phyloP scores from a whole-genome alignment of 495 filamentous ascomycete genomes.

The Trichocladium uniseriatum region DNA sequence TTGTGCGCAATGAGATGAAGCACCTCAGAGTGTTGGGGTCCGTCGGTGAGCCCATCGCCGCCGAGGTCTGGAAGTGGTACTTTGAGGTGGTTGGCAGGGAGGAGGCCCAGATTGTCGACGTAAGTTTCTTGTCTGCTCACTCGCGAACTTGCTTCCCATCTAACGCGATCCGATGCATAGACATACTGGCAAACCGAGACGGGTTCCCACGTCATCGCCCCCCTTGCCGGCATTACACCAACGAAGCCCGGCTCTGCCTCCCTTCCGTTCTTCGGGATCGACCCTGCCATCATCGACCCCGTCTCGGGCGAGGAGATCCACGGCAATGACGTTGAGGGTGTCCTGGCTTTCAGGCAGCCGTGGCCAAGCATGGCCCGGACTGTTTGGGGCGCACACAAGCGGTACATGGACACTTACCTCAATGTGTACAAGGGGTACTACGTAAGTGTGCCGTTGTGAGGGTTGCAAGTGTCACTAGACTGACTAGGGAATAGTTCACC shows the following conservation, averaged over 20 bases:
- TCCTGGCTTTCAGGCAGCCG: slow-evolving; percentile 93
- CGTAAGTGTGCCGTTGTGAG: slow-evolving; percentile 45
- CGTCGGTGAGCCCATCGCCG: slow-evolving; percentile 97
- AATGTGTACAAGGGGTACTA: slow-evolving; percentile 98
- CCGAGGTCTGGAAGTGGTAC: slow-evolving; percentile 99
- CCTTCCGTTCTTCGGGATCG: slow-evolving; percentile 93
- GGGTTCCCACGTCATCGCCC: slow-evolving; percentile 83
- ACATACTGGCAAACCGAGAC: slow-evolving; percentile 99
- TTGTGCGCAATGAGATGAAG: slow-evolving; percentile 83
- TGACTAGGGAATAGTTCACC: slow-evolving; percentile 64
- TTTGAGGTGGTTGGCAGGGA: slow-evolving; percentile 91
- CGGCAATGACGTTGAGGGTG: slow-evolving; percentile 96
- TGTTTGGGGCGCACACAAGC: slow-evolving; percentile 95
- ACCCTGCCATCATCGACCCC: slow-evolving; percentile 95
- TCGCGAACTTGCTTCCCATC: not conserved
- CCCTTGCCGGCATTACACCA: slow-evolving; percentile 64
- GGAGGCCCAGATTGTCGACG: slow-evolving; percentile 88
- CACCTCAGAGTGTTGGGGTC: slow-evolving; percentile 83
- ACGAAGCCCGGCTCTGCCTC: slow-evolving; percentile 73
- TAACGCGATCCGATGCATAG: no score
- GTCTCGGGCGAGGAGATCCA: slow-evolving; percentile 88
- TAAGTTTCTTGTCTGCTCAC: slow-evolving; percentile 40
- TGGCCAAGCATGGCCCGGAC: slow-evolving; percentile 99
- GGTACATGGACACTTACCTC: slow-evolving; percentile 97
- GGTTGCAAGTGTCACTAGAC: slow-evolving; percentile 8